Conservation (phyloP, 2,329 filamentous ascomycete genomes). For the Knoxdaviesia capensis region DNA sequence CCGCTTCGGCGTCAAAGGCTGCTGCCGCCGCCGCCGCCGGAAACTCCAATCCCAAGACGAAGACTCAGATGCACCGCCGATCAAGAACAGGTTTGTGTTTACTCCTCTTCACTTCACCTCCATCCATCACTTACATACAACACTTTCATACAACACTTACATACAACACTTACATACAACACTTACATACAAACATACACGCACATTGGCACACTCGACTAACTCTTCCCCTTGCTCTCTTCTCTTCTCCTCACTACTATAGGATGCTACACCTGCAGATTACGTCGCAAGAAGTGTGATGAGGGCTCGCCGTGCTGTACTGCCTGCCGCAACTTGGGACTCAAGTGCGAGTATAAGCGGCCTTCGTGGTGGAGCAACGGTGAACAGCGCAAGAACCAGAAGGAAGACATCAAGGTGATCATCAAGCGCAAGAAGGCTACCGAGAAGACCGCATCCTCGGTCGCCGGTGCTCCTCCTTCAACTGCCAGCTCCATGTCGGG, state of each 20-base stretch:
- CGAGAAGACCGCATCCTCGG: slow-evolving; percentile 51
- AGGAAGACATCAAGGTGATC: slow-evolving; percentile 89
- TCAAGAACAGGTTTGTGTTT: slow-evolving; percentile 64
- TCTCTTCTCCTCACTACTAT: slow-evolving; percentile 3
- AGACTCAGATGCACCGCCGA: slow-evolving; percentile 77
- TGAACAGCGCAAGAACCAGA: slow-evolving; percentile 66
- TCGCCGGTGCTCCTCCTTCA: not conserved
- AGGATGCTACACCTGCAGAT: slow-evolving; percentile 50
- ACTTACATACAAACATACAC: slow-evolving; percentile 12
- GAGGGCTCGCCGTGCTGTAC: slow-evolving; percentile 42
- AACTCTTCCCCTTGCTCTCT: not conserved
- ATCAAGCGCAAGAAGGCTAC: slow-evolving; percentile 93
- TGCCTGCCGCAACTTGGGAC: slow-evolving; percentile 52
- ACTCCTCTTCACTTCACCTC: slow-evolving; percentile 5
- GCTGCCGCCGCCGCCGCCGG: not conserved
- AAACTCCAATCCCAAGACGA: slow-evolving; percentile 36
- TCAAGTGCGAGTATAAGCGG: slow-evolving; percentile 89
- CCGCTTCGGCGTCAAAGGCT: slow-evolving; percentile 34
- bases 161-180: slow-evolving; percentile 12
- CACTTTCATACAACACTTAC: slow-evolving; percentile 10
- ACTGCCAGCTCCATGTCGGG: not conserved
- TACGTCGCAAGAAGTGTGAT: slow-evolving; percentile 50
- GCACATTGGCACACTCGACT: not conserved
- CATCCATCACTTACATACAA: slow-evolving; percentile 12
- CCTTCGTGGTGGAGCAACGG: slow-evolving; percentile 96